Evolutionary conservation across 257 asterid species (phyloP), one percentile per base, ranked within the genome.

Genomic region (Solanum tarijense): DNA sequence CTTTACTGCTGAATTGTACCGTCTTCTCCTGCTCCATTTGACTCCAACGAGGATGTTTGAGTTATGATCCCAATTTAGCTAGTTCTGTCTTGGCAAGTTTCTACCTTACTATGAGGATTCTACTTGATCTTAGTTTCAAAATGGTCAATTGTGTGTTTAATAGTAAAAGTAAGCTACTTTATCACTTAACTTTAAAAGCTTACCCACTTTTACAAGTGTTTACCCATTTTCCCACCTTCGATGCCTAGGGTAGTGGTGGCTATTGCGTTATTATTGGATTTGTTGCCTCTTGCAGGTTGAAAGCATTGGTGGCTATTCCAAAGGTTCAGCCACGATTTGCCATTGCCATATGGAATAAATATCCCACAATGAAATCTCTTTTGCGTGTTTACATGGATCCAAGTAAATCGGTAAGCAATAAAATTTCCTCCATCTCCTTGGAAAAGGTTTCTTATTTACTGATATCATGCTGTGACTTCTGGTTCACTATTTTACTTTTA

Each of bases 281-380:
- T 81, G 41, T 85, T 73, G 62, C 69, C 20, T 87, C 76, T 23
- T 93, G 89, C 93, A 97, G 99, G 99, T 90, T 97, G 88, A 97
- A 97, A 91, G 96, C 96, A 31, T 92, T 97, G 89, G 89, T 97
- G 86, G 96, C 98, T 79, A 93, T 97, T 60, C 99, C 99, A 25
- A 97, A 97, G 93, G 98, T 96, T 87, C 99, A 97, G 87, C 99
- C 99, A 32, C 95, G 98, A 88, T 94, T 91, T 89, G 98, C 99
- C 69, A 88, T 97, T 39, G 96, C 99, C 83, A 96, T 97, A 88
- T 91, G 98, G 96, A 96, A 96, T 94, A 95, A 93, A 89, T 97
- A 95, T 92, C 98, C 99, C 82, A 93, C 99, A 31, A 95, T 97
- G 99, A 95, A 93, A 93, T 96, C 99, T 89, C 99, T 97, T 90